phyloP scores from a whole-genome alignment of 2,329 filamentous ascomycete genomes.

The Verticillium albo-atrum region DNA sequence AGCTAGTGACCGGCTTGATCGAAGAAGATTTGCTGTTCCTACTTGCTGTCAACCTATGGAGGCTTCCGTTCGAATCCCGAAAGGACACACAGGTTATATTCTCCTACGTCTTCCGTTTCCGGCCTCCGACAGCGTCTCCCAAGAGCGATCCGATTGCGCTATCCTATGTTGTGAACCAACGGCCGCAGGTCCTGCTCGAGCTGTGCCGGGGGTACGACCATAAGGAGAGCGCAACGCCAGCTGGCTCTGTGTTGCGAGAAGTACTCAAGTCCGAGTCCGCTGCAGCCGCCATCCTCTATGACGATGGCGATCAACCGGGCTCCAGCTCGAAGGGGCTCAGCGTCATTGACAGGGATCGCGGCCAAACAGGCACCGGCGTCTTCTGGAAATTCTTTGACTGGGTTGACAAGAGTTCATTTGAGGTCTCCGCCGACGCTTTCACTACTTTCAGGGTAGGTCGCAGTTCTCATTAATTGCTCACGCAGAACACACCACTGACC shows the following conservation, averaged over 20 bases:
- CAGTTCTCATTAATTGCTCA: neutral
- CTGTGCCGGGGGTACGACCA: constrained; percentile 87
- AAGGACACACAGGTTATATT: constrained; percentile 96
- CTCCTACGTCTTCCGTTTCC: constrained; percentile 90
- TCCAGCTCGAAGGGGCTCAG: constrained; percentile 72
- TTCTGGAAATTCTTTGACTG: constrained; percentile 98
- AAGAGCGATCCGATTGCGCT: constrained; percentile 78
- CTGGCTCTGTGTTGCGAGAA: constrained; percentile 84
- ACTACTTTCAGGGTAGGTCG: constrained; percentile 82
- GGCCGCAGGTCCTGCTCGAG: constrained; percentile 82
- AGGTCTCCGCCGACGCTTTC: constrained; percentile 95
- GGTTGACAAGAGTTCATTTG: constrained; percentile 95
- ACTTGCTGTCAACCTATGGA: constrained; percentile 76
- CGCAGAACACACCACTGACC: neutral
- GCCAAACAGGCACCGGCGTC: constrained; percentile 74
- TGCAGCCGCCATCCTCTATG: constrained; percentile 86
- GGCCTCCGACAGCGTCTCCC: constrained; percentile 61
- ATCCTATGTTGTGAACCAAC: constrained; percentile 80
- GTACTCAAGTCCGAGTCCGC: constrained; percentile 86
- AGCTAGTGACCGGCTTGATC: constrained; percentile 79
- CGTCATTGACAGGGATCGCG: constrained; percentile 70
- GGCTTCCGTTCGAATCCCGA: constrained; percentile 89
- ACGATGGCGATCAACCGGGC: constrained; percentile 70
- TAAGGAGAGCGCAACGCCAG: constrained; percentile 86
- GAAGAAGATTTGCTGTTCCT: constrained; percentile 85